Percentiles rank a stretch among this genome's conserved stretches.
Conservation (phyloP, 208 protist species). For the Novymonas esmeraldas region DNA sequence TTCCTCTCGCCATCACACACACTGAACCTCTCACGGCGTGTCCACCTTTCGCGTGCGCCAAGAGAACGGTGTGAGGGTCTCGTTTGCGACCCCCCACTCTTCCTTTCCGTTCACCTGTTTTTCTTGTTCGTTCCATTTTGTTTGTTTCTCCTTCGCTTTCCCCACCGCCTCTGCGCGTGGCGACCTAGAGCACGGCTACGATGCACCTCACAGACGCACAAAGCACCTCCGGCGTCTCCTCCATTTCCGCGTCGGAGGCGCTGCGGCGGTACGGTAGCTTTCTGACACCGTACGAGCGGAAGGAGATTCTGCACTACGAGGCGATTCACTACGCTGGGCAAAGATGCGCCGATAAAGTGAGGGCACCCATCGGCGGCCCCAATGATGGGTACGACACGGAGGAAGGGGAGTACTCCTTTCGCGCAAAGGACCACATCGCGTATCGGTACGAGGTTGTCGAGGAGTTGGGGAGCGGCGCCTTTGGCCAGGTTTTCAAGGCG, state of each 20-base stretch:
- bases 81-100: too few species aligned
- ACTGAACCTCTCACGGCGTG: too few species aligned
- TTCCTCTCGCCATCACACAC: too few species aligned
- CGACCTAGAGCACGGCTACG: not conserved
- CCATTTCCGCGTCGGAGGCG: slow-evolving; percentile 23
- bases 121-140: slow-evolving; percentile 6
- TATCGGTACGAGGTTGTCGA: slow-evolving; percentile 90
- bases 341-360: slow-evolving; percentile 64
- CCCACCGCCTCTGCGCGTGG: not conserved
- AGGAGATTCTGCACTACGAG: slow-evolving; percentile 59
- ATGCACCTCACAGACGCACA: not conserved
- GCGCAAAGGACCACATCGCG: slow-evolving; percentile 91
- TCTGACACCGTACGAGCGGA: slow-evolving; percentile 68
- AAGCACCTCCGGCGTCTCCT: not conserved
- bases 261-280: slow-evolving; percentile 28
- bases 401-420: slow-evolving; percentile 91
- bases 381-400: slow-evolving; percentile 95
- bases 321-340: slow-evolving; percentile 73
- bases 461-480: slow-evolving; percentile 80
- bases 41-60: too few species aligned
- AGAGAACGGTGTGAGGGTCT: too few species aligned
- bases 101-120: slow-evolving; percentile 9
- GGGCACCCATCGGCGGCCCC: slow-evolving; percentile 38
- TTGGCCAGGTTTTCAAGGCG: slow-evolving; percentile 87
- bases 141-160: too few species aligned